Evolutionary conservation across 1,139 yeast species (phyloP).

Genomic region (Arxiozyma telluris): DNA sequence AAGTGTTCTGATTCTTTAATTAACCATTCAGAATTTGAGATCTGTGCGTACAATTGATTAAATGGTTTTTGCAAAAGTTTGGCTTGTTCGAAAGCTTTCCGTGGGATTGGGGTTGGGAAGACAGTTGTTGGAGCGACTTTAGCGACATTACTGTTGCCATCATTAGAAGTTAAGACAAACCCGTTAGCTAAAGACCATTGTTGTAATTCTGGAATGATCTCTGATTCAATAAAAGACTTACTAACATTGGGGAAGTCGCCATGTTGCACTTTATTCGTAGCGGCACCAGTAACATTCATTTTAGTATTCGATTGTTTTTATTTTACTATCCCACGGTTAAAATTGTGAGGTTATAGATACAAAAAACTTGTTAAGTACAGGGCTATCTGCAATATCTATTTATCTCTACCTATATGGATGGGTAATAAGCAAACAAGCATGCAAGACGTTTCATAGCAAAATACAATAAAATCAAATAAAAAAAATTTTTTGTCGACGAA

Average conservation of each 20-base stretch:
- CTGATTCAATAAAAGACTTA: constrained; percentile 8
- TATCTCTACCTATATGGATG: too few relatives aligned
- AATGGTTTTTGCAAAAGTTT: constrained; percentile 56
- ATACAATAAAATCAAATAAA: too few relatives aligned
- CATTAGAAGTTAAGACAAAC: constrained; percentile 42
- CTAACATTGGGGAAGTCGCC: constrained; percentile 10
- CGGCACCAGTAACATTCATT: constrained; percentile 3
- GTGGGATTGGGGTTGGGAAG: constrained; percentile 85
- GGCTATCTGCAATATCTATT: too few relatives aligned
- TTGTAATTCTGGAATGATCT: constrained; percentile 39
- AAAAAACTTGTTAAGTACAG: too few relatives aligned
- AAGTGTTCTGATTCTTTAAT: constrained; percentile 45
- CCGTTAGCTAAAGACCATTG: constrained; percentile 83
- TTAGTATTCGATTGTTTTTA: not conserved
- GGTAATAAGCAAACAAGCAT: too few relatives aligned
- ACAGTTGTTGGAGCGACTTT: constrained; percentile 78
- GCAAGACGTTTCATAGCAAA: too few relatives aligned
- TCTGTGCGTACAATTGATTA: constrained; percentile 64
- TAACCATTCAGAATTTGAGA: constrained; percentile 49
- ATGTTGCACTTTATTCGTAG: constrained; percentile 6
- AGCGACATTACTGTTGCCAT: constrained; percentile 41
- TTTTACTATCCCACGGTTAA: not conserved
- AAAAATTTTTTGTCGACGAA: too few relatives aligned
- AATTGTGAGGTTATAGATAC: too few relatives aligned
- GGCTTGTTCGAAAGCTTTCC: constrained; percentile 55